Conservation (phyloP, 805 yeast species). For the Saccharomycopsis capsularis region DNA sequence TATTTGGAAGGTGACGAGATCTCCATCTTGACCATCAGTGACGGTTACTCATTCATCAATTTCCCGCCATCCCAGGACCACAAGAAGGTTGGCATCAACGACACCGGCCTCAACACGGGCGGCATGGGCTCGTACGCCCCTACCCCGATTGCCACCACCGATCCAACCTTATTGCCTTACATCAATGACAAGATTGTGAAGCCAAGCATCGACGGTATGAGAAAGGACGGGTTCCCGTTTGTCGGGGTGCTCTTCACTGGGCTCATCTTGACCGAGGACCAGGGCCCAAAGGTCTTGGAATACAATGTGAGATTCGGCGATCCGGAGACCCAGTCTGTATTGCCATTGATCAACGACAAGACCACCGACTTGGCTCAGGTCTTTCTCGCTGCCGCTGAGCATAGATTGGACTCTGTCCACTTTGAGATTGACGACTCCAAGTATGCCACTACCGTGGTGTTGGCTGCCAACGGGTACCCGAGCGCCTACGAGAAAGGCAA, state of each 20-base stretch:
- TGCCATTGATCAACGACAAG: constrained; percentile 73
- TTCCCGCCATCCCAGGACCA: constrained; percentile 98
- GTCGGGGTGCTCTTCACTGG: constrained; percentile 96
- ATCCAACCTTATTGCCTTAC: constrained; percentile 52
- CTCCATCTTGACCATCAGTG: constrained; percentile 83
- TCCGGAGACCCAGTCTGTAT: constrained; percentile 96
- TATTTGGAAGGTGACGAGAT: constrained; percentile 95
- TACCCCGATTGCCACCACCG: constrained; percentile 89
- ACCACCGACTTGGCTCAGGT: constrained; percentile 86
- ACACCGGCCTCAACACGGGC: constrained; percentile 92
- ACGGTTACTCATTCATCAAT: constrained; percentile 85
- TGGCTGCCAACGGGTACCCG: constrained; percentile 98
- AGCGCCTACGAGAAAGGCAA: constrained; percentile 82
- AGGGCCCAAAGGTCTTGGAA: constrained; percentile 85
- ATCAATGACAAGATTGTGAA: constrained; percentile 72
- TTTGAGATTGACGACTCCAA: constrained; percentile 46
- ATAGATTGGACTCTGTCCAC: constrained; percentile 78
- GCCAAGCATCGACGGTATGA: constrained; percentile 94
- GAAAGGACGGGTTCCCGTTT: constrained; percentile 91
- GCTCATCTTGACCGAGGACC: constrained; percentile 76
- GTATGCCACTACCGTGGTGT: constrained; percentile 85
- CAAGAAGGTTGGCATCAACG: constrained; percentile 90
- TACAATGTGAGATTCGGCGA: constrained; percentile 98
- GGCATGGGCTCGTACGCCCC: constrained; percentile 99
- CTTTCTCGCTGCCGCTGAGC: constrained; percentile 90